These are phyloP conservation scores for Paraglomus occultum DNA, from an alignment of 192 early-diverging fungal species.

Conservation along the genomic window DNA sequence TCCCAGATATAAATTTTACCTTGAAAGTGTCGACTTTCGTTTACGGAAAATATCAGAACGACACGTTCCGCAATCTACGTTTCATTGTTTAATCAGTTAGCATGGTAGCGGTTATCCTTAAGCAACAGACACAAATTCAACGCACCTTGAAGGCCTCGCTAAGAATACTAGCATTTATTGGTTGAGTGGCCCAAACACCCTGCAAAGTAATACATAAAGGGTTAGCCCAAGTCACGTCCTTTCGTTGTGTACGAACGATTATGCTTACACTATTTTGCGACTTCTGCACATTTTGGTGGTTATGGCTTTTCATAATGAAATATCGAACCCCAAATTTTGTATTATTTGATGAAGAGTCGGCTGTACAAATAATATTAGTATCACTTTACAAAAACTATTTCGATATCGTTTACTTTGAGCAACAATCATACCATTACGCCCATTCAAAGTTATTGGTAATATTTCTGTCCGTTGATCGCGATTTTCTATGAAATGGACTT, in stretches of 20 bases:
- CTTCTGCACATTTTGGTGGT: slow-evolving; percentile 4
- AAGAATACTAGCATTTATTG: background rate
- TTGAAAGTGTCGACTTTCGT: slow-evolving; percentile 10
- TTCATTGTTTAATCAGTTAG: too few species aligned
- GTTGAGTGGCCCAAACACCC: slow-evolving; percentile 12
- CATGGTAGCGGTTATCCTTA: background rate
- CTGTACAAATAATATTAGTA: too few species aligned
- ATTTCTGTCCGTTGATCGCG: background rate
- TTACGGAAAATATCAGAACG: slow-evolving; percentile 3
- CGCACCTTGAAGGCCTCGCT: slow-evolving; percentile 2
- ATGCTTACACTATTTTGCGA: slow-evolving; percentile 5
- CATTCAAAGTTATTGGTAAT: background rate
- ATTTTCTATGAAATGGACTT: background rate
- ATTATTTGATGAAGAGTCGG: background rate
- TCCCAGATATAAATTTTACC: background rate
- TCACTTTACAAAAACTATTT: too few species aligned
- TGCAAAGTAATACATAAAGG: background rate
- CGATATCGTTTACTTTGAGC: background rate
- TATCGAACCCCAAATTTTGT: background rate
- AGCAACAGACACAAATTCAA: background rate
- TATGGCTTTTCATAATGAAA: slow-evolving; percentile 15
- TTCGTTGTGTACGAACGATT: background rate
- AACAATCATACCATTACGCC: background rate
- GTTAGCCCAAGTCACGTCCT: background rate
- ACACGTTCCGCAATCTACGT: background rate